Percentiles rank a stretch among this genome's conserved stretches.
Evolutionary conservation across 1,284 basidiomycete species (phyloP).

Genomic region (Trametes polyzona): DNA sequence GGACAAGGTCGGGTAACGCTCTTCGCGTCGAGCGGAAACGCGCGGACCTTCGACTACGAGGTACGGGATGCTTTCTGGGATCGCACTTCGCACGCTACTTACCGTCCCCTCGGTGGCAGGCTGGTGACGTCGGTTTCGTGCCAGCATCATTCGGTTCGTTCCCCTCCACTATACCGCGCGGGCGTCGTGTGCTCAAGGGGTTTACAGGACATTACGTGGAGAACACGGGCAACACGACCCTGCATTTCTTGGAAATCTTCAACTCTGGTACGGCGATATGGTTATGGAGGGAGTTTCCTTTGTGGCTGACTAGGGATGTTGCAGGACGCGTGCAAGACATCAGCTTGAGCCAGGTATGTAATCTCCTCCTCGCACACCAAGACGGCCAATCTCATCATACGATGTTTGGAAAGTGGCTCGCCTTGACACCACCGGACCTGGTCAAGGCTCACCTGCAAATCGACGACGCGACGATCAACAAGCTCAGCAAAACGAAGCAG

Average conservation of each 20-base stretch:
- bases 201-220: slow-evolving; percentile 67
- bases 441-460: slow-evolving; percentile 65
- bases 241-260: slow-evolving; percentile 70
- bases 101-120: slow-evolving; percentile 33
- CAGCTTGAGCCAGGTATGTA: slow-evolving; percentile 57
- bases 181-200: neutral
- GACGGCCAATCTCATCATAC: too few relatives aligned
- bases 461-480: slow-evolving; percentile 52
- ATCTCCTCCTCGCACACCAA: too few relatives aligned
- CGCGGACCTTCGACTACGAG: slow-evolving; percentile 72
- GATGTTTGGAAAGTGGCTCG: slow-evolving; percentile 59
- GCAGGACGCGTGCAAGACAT: slow-evolving; percentile 64
- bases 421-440: slow-evolving; percentile 63
- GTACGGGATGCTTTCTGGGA: slow-evolving; percentile 29
- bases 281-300: neutral
- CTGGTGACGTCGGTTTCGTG: slow-evolving; percentile 69
- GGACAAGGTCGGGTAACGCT: slow-evolving; percentile 66
- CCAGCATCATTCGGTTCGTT: slow-evolving; percentile 56
- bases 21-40: slow-evolving; percentile 63
- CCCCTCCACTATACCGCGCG: neutral
- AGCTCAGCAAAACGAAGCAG: slow-evolving; percentile 57
- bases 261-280: slow-evolving; percentile 47
- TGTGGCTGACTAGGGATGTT: neutral
- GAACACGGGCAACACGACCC: slow-evolving; percentile 66
- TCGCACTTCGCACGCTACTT: neutral